Evolutionary conservation across 148 eudicot species (phyloP).

Genomic region (Heliosperma pusillum): DNA sequence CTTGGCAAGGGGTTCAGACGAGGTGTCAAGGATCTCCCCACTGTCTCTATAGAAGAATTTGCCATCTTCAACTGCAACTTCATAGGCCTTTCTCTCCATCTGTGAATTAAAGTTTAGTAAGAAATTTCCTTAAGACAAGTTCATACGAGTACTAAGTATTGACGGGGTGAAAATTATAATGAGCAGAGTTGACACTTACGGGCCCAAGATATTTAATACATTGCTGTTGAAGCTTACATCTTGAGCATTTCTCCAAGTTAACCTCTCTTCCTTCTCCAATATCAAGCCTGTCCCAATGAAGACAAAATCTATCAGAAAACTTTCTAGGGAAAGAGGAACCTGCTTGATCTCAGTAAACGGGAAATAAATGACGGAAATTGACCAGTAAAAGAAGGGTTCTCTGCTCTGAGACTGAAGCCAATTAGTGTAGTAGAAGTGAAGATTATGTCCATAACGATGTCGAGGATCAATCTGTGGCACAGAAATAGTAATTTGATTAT

Average conservation of each 20-base stretch:
- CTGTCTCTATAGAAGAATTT: conserved; percentile 54
- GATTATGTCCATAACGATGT: conserved; percentile 97
- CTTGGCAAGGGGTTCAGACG: conserved; percentile 54
- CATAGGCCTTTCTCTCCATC: conserved; percentile 86
- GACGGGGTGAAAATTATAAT: background rate
- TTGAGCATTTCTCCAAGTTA: conserved; percentile 71
- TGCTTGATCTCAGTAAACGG: background rate
- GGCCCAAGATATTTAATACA: conserved; percentile 99
- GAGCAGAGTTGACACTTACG: conserved; percentile 36
- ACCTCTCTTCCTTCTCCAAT: conserved; percentile 95
- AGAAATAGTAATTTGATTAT: conserved; percentile 18
- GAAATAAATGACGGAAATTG: background rate
- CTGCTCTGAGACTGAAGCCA: conserved; percentile 90
- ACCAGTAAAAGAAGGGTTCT: conserved; percentile 99
- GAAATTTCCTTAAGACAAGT: background rate
- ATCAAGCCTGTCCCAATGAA: conserved; percentile 60
- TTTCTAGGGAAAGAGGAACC: conserved; percentile 1
- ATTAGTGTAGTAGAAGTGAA: conserved; percentile 75
- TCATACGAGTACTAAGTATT: background rate
- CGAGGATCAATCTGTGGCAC: conserved; percentile 87
- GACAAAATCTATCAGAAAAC: background rate
- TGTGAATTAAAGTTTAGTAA: conserved; percentile 27
- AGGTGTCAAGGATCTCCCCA: conserved; percentile 65
- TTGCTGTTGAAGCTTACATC: conserved; percentile 82
- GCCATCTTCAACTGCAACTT: conserved; percentile 69